Conservation (phyloP, 192 early-diverging fungal species). For the Mycoemilia scoparia region DNA sequence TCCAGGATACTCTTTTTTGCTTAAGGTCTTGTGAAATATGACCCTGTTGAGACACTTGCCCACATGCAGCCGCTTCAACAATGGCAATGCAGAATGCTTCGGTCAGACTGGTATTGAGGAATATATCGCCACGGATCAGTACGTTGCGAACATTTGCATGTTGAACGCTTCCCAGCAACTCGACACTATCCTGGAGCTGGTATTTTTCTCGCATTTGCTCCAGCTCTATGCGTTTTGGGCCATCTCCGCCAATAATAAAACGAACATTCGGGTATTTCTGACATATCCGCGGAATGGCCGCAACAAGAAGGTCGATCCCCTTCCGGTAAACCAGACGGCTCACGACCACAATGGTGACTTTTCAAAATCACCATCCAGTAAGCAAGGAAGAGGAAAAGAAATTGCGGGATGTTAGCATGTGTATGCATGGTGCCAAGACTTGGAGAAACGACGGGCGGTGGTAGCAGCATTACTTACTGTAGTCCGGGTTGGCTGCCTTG, state of each 20-base stretch:
- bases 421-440: not conserved
- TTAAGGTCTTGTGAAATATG: no score
- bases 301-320: constrained; percentile 82
- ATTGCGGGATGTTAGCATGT: not conserved
- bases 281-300: constrained; percentile 84
- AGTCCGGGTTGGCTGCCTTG: constrained; percentile 45
- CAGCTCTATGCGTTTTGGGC: constrained; percentile 85
- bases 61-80: constrained; percentile 91
- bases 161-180: constrained; percentile 65
- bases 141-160: constrained; percentile 73
- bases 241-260: constrained; percentile 94
- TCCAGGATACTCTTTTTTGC: no score
- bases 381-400: not conserved
- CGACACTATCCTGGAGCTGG: constrained; percentile 80
- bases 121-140: constrained; percentile 83
- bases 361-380: constrained; percentile 24
- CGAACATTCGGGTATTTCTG: constrained; percentile 53
- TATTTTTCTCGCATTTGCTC: constrained; percentile 94
- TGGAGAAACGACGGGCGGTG: no score
- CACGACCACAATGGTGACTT: constrained; percentile 87
- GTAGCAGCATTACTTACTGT: no score
- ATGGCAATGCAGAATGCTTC: constrained; percentile 99
- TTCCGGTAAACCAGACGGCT: constrained; percentile 87
- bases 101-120: constrained; percentile 90
- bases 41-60: no score